Base-by-base conservation (phyloP, 1,284 basidiomycete species). In the Tremellales sp. region DNA sequence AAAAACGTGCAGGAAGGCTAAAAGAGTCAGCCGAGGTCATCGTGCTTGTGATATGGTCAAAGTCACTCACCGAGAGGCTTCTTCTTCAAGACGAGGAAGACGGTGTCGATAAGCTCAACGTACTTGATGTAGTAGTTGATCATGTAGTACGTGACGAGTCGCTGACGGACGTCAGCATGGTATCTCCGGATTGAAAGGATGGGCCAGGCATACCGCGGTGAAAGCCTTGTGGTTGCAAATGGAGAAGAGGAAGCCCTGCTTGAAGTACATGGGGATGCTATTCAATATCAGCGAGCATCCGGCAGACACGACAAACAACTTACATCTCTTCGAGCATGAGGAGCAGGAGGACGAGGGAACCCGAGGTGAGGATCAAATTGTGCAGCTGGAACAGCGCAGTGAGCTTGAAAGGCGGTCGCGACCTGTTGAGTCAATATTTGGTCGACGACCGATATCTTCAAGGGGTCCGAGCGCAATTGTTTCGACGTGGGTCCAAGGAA, bases 71-170 rank as follows among this genome's bases (percentile, higher is more conserved):
- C 86, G 47, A 97, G 80, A 24, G 90, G 89, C 77, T 97, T 97
- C 81, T 97, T 97, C 83, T 97, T 97, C 65, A 94, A 78, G n/a
- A 89, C 89, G 61, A 98, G 84, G 81, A 97, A 97, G 58, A 96
- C 81, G 5, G 94, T 97, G 79, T 97, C 94, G 55, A 94, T 73
- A 51, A 97, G 82, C 77, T 97, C 93, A 57, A 92, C 75, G 70
- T 91, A 92, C 75, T 94, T 92, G 82, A 94, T 89, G 76, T 85
- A 90, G 79, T 97, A 98, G 80, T 97, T 98, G 80, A 97, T 81
- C 79, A 97, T 91, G 79, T 97, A 97, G 78, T 89, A 96, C 65
- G 89, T 85, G 73, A 91, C 85, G 68, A 92, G 79, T 68, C 81
- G 81, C 87, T 91, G 60, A 43, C 19, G 35, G 29, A 37, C 15